Percentiles rank a stretch among this genome's conserved stretches.
phyloP scores from a whole-genome alignment of 768 basidiomycete genomes.

The Phaeotremella fagi region DNA sequence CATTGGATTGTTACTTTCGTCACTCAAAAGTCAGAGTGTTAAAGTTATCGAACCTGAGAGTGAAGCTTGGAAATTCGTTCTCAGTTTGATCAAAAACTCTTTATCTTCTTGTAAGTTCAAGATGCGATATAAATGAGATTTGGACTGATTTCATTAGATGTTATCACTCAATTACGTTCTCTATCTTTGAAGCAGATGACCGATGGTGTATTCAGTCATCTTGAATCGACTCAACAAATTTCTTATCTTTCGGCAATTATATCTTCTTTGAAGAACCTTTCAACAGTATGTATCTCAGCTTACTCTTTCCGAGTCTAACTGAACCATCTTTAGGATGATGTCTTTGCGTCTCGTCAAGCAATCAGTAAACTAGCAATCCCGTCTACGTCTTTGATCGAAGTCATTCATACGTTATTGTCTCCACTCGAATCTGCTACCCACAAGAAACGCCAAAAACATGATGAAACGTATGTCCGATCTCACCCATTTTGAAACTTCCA shows the following conservation, averaged over 20 bases:
- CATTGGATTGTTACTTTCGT: slow-evolving; percentile 18
- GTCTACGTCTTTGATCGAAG: slow-evolving; percentile 10
- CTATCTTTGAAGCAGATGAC: slow-evolving; percentile 16
- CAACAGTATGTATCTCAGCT: slow-evolving; percentile 6
- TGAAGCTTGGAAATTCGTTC: slow-evolving; percentile 31
- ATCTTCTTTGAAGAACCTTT: slow-evolving; percentile 44
- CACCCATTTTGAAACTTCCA: no score
- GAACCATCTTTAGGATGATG: slow-evolving; percentile 1
- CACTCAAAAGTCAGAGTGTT: slow-evolving; percentile 10
- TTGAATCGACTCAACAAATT: slow-evolving; percentile 57
- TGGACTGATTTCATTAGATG: background rate
- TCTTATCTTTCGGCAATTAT: slow-evolving; percentile 60
- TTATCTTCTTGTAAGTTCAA: background rate
- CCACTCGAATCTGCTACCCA: slow-evolving; percentile 24
- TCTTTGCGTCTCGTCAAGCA: slow-evolving; percentile 11
- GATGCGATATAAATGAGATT: background rate
- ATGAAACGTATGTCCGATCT: background rate
- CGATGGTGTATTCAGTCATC: slow-evolving; percentile 55
- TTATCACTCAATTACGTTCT: slow-evolving; percentile 9
- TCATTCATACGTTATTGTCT: slow-evolving; percentile 13
- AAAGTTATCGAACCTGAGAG: slow-evolving; percentile 19
- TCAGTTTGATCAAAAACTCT: background rate
- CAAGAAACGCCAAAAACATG: slow-evolving; percentile 54
- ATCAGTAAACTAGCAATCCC: slow-evolving; percentile 17
- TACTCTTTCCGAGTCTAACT: background rate